These are phyloP conservation scores for Pichia ethanolica DNA, from an alignment of 805 yeast species.

Conservation along the genomic window DNA sequence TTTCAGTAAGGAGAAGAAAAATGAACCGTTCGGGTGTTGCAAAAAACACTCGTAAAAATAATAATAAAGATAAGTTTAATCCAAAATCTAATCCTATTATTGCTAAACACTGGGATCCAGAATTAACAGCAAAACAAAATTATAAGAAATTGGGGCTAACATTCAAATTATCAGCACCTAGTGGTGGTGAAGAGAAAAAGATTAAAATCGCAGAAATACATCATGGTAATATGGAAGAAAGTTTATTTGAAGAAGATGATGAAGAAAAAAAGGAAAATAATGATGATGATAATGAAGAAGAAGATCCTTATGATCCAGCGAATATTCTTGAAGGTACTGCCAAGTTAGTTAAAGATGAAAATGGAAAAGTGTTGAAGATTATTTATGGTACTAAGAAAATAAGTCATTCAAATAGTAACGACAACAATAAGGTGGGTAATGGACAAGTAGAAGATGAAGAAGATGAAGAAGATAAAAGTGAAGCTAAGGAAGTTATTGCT, in stretches of 20 bases:
- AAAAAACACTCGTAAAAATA: conserved; percentile 68
- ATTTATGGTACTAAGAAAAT: conserved; percentile 59
- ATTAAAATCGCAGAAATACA: conserved; percentile 31
- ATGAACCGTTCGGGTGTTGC: conserved; percentile 64
- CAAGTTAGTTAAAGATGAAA: conserved; percentile 59
- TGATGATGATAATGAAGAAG: conserved; percentile 23
- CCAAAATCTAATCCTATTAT: conserved; percentile 72
- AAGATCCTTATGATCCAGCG: conserved; percentile 42
- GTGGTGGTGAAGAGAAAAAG: conserved; percentile 77
- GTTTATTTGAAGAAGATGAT: conserved; percentile 23
- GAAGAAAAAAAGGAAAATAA: conserved; percentile 28
- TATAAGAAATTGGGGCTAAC: conserved; percentile 75
- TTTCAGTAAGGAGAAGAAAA: conserved; percentile 74
- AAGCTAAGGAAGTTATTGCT: conserved; percentile 50
- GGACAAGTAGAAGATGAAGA: neutral
- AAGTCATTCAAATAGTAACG: neutral
- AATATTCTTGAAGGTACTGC: conserved; percentile 76
- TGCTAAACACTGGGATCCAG: conserved; percentile 85
- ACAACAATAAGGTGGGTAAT: conserved; percentile 11
- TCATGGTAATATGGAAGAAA: conserved; percentile 12
- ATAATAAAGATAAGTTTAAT: conserved; percentile 58
- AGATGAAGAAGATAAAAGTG: conserved; percentile 28
- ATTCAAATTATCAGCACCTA: conserved; percentile 52
- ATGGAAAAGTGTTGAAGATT: conserved; percentile 58
- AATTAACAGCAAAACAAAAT: conserved; percentile 75